These are phyloP conservation scores for Tuctoria greenei DNA, from an alignment of 176 grass and related monocot species.

Conservation along the genomic window DNA sequence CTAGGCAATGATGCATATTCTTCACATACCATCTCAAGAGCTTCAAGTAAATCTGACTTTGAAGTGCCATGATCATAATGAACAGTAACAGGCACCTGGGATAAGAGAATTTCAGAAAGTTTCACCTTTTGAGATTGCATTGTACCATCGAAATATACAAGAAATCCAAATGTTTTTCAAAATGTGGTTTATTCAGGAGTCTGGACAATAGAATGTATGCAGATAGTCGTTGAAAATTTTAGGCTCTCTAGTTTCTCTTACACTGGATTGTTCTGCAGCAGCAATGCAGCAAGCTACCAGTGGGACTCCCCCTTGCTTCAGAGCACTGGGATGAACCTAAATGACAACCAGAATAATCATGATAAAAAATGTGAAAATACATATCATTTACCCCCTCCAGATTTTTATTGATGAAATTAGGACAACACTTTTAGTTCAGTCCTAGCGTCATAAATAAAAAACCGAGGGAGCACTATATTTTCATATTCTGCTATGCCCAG, in stretches of 20 bases:
- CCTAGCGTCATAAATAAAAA: too few relatives aligned
- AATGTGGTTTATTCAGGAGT: conserved; percentile 1
- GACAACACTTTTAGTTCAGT: too few relatives aligned
- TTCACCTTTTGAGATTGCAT: conserved; percentile 10
- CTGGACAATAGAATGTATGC: neutral
- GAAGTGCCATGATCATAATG: conserved; percentile 91
- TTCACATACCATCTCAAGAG: conserved; percentile 79
- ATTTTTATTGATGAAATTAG: too few relatives aligned
- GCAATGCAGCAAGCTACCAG: conserved; percentile 82
- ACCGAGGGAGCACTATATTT: neutral
- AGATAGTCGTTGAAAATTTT: conserved; percentile 13
- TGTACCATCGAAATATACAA: neutral
- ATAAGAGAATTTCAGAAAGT: conserved; percentile 37
- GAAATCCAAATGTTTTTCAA: neutral
- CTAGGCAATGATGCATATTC: conserved; percentile 17
- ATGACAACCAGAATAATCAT: conserved; percentile 31
- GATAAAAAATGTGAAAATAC: conserved; percentile 8
- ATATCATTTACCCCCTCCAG: neutral
- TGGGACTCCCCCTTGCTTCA: conserved; percentile 79
- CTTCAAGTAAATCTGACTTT: conserved; percentile 77
- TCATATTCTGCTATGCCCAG: neutral
- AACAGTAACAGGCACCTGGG: conserved; percentile 79
- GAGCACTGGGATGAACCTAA: conserved; percentile 93
- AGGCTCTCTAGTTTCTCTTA: conserved; percentile 46
- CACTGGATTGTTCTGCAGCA: conserved; percentile 72